Conservation (phyloP, 306 rosid species). For the Cucumis sativus region DNA sequence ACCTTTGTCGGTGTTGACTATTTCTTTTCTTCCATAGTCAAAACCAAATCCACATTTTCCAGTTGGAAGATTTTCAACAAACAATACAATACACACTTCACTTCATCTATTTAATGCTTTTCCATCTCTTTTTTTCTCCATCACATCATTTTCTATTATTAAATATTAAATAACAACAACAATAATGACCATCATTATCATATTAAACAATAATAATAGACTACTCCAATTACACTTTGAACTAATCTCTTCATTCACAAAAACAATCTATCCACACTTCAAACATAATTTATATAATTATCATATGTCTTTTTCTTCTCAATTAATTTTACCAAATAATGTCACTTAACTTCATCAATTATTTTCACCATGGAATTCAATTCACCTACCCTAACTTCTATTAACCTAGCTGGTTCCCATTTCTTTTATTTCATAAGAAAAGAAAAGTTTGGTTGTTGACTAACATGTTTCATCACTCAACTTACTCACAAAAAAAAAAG, state of each 20-base stretch:
- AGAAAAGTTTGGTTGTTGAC: not conserved
- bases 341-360: not conserved
- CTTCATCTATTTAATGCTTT: not conserved
- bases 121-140: not conserved
- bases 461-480: not conserved
- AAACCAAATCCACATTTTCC: not conserved
- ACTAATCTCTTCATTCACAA: not conserved
- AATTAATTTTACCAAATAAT: not conserved
- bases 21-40: not conserved
- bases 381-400: not conserved
- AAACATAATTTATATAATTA: not conserved
- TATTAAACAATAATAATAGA: not conserved
- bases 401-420: not conserved
- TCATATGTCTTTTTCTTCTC: not conserved
- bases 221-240: not conserved
- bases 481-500: not conserved
- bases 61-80: not conserved
- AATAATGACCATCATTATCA: not conserved
- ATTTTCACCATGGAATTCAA: not conserved
- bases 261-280: no score
- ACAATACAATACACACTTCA: not conserved
- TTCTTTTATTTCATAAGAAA: not conserved
- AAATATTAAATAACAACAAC: not conserved
- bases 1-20: conserved; percentile 9
- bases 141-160: not conserved